These are phyloP conservation scores for Poa pratensis DNA, from an alignment of 176 grass and related monocot genomes.

Conservation along the genomic window DNA sequence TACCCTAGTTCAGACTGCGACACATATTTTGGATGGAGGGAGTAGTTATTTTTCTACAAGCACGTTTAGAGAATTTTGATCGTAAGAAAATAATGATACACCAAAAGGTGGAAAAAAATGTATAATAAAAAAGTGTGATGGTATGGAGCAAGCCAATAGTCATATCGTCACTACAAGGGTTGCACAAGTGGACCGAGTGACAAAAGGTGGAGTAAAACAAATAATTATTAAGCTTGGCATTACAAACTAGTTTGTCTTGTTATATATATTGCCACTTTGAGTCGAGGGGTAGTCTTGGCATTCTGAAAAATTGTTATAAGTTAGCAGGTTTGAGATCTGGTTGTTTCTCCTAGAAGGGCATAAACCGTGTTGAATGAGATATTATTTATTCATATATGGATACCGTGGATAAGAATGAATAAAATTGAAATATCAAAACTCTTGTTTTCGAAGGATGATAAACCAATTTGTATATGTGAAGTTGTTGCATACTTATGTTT, in stretches of 20 bases:
- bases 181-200: neutral
- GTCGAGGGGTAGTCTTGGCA: neutral
- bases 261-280: neutral
- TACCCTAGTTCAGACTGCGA: too few species aligned
- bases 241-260: neutral
- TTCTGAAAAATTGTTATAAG: neutral
- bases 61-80: neutral
- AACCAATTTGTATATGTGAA: neutral
- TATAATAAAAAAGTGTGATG: neutral
- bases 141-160: neutral
- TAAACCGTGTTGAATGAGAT: neutral
- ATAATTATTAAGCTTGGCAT: neutral
- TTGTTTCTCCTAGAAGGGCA: neutral
- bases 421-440: neutral
- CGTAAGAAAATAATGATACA: neutral
- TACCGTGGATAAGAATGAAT: neutral
- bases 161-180: neutral
- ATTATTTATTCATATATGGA: neutral
- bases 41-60: neutral
- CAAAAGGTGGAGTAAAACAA: neutral
- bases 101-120: too few species aligned
- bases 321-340: neutral
- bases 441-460: neutral
- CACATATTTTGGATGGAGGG: neutral
- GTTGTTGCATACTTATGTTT: neutral